Percentiles rank a stretch among this genome's conserved stretches.
Conservation (phyloP, 2,329 filamentous ascomycete species). For the Pseudogymnoascus sp. region DNA sequence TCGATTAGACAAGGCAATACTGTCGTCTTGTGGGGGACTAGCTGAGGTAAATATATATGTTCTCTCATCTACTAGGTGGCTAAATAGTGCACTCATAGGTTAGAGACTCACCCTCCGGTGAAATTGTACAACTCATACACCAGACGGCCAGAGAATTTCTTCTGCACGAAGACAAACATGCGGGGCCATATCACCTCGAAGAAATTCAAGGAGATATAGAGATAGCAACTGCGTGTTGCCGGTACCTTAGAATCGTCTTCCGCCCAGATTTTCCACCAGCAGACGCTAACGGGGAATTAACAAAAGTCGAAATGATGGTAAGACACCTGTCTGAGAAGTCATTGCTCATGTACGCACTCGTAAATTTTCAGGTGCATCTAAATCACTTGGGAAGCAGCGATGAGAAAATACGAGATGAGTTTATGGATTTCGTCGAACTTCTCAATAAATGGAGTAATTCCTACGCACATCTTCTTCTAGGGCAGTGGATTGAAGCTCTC, state of each 20-base stretch:
- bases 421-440: background rate
- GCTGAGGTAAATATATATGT: background rate
- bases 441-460: background rate
- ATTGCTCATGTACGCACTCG: background rate
- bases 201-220: background rate
- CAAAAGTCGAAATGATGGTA: background rate
- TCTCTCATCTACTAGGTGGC: background rate
- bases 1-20: background rate
- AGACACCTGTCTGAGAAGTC: background rate
- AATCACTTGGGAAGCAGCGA: background rate
- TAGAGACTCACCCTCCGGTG: background rate
- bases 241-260: background rate
- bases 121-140: slow-evolving; percentile 9
- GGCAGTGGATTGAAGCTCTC: background rate
- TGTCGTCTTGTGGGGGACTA: background rate
- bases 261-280: background rate
- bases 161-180: background rate
- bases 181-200: background rate
- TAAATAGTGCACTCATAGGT: background rate
- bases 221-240: background rate
- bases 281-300: background rate
- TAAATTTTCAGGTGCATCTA: background rate
- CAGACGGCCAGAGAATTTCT: slow-evolving; percentile 10
- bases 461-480: background rate
- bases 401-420: background rate